Conservation (phyloP, 371 early-diverging fungal species). For the Syncephalastrum racemosum region DNA sequence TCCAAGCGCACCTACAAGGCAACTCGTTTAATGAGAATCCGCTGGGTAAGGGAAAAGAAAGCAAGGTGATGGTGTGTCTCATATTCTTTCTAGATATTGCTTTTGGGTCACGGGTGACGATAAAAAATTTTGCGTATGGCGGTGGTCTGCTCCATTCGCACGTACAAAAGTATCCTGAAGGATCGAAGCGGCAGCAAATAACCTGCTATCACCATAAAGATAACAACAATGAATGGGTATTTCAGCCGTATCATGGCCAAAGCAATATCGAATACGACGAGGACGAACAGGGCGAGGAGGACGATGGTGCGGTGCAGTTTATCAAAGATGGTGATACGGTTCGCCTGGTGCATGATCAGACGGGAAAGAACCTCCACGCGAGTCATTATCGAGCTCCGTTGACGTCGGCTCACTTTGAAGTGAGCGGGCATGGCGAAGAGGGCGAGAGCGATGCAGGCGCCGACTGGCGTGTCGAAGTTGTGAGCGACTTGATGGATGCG, state of each 20-base stretch:
- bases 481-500: slow-evolving; percentile 56
- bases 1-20: slow-evolving; percentile 94
- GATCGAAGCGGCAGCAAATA: slow-evolving; percentile 97
- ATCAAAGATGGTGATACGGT: slow-evolving; percentile 83
- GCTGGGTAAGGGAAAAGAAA: slow-evolving; percentile 55
- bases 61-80: not conserved
- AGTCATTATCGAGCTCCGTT: slow-evolving; percentile 85
- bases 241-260: slow-evolving; percentile 31
- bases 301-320: slow-evolving; percentile 51
- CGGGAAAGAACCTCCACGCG: slow-evolving; percentile 82
- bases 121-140: slow-evolving; percentile 89
- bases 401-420: slow-evolving; percentile 82
- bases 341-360: slow-evolving; percentile 77
- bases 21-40: slow-evolving; percentile 82
- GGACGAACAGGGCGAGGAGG: slow-evolving; percentile 27
- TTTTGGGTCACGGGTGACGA: slow-evolving; percentile 89
- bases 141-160: slow-evolving; percentile 99
- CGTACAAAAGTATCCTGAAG: slow-evolving; percentile 89
- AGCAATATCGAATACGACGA: slow-evolving; percentile 31
- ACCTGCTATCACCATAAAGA: slow-evolving; percentile 98
- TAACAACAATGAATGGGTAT: slow-evolving; percentile 95
- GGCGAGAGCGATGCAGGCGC: slow-evolving; percentile 81
- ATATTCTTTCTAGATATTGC: slow-evolving; percentile 71
- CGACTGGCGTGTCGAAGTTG: slow-evolving; percentile 89
- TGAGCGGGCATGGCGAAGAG: slow-evolving; percentile 81